Evolutionary conservation across 805 yeast species (phyloP), one percentile per base, ranked within the genome.

Genomic region (Henningerozyma blattae): DNA sequence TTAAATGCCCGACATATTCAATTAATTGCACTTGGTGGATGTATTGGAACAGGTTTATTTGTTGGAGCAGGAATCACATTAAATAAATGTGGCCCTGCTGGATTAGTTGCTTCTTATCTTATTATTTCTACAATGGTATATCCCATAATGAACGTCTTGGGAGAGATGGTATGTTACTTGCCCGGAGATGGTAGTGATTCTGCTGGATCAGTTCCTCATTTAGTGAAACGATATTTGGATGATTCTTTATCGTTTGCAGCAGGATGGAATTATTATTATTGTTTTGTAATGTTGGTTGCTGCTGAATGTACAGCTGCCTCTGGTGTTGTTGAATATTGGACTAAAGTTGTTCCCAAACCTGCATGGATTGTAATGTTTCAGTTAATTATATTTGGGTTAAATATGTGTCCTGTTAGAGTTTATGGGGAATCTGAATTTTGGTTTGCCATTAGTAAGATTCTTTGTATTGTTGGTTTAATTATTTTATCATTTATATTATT

Each of bases 41-140:
- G 80, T 39, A 81, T 83, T 44, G 94, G 94, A 46, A 77, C 89
- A 7, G 94, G 91, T 49, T 63, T 84, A 33, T 74, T 84, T 40
- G 79, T 84, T 22, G 84, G 85, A 49, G 70, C 85, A 2, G 82
- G 83, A 39, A 56, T 66, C 14, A 69, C 82, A 3, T 57, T 81
- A 33, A 44, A 66, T 15, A 61, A 66, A 22, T 81, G 84, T 52
- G 91, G 91, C 18, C 89, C 91, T n/a, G 82, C 78, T 1, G 72
- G 71, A 19, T 43, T 74, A 25, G 64, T 82, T 26, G 59, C 73
- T 17, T 75, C 85, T 10, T 82, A 79, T 50, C 41, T 73, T 18
- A 58, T 76, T 31, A 67, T 81, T 49, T 76, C 83, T 9, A 58
- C 71, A 29, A 72, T 77, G 35, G 75, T 80, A 27, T 79, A 69